Percentiles rank a stretch among this genome's conserved stretches.
These are phyloP conservation scores for Scortechinia acanthostroma DNA, from an alignment of 2,329 filamentous ascomycete species.

Conservation along the genomic window DNA sequence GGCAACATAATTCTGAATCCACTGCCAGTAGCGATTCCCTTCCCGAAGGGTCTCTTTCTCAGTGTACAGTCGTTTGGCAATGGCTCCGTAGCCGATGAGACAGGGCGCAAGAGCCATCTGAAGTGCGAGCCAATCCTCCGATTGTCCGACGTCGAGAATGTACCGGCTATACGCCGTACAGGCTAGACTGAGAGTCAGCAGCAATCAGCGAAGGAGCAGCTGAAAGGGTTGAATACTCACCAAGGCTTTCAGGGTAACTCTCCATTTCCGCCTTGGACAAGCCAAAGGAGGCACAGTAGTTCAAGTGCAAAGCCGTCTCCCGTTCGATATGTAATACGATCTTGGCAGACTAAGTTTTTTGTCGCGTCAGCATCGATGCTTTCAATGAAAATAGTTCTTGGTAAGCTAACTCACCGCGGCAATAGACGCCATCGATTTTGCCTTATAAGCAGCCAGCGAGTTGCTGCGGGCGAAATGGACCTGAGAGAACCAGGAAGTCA, in stretches of 20 bases:
- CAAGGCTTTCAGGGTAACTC: constrained; percentile 66
- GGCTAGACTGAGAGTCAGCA: constrained; percentile 14
- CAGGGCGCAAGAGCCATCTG: constrained; percentile 82
- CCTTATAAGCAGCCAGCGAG: constrained; percentile 79
- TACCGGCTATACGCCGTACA: constrained; percentile 49
- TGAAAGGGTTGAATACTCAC: constrained; percentile 25
- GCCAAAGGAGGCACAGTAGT: constrained; percentile 77
- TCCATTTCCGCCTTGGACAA: constrained; percentile 70
- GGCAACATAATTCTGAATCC: constrained; percentile 83
- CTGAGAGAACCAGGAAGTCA: not conserved
- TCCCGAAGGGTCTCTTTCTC: constrained; percentile 31
- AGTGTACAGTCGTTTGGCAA: constrained; percentile 64
- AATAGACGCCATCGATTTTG: constrained; percentile 67
- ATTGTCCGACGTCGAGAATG: constrained; percentile 80
- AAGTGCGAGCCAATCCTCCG: constrained; percentile 79
- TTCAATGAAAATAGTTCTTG: not conserved
- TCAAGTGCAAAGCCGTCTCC: constrained; percentile 75
- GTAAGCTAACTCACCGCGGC: constrained; percentile 42
- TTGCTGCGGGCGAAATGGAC: constrained; percentile 82
- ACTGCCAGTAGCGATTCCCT: constrained; percentile 75
- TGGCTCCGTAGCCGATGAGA: constrained; percentile 78
- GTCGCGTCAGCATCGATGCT: constrained; percentile 4
- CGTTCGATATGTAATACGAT: constrained; percentile 72
- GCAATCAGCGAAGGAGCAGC: not conserved
- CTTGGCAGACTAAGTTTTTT: constrained; percentile 52